Conservation (phyloP, 805 yeast genomes). For the Zygoascus ofunaensis region DNA sequence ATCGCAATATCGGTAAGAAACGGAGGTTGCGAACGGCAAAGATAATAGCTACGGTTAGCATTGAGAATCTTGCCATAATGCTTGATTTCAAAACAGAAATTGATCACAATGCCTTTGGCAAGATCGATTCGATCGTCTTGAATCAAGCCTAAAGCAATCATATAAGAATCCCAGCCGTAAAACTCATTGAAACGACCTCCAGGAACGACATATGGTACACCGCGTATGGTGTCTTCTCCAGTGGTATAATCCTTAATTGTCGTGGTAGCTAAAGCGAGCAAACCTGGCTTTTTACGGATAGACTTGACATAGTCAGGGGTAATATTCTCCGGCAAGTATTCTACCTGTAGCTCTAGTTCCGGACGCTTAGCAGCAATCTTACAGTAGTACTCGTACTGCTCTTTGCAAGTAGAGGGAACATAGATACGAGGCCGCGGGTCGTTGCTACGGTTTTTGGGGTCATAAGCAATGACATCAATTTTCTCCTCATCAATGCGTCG, state of each 20-base stretch:
- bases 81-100: slow-evolving; percentile 80
- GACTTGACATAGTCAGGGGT: slow-evolving; percentile 72
- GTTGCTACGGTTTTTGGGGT: slow-evolving; percentile 61
- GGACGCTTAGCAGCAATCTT: slow-evolving; percentile 48
- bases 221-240: slow-evolving; percentile 44
- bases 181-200: slow-evolving; percentile 96
- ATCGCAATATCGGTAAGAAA: slow-evolving; percentile 89
- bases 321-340: slow-evolving; percentile 62
- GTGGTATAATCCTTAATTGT: slow-evolving; percentile 40
- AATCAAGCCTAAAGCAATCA: slow-evolving; percentile 77
- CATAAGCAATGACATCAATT: slow-evolving; percentile 62
- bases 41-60: slow-evolving; percentile 86
- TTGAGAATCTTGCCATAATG: slow-evolving; percentile 89
- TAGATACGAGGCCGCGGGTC: slow-evolving; percentile 67
- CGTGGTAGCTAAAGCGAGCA: slow-evolving; percentile 69
- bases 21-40: slow-evolving; percentile 94
- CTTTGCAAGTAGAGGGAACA: slow-evolving; percentile 58
- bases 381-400: slow-evolving; percentile 62
- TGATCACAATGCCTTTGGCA: slow-evolving; percentile 85
- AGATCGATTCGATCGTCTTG: slow-evolving; percentile 56
- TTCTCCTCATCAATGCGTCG: slow-evolving; percentile 56
- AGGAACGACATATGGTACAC: slow-evolving; percentile 87
- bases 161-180: slow-evolving; percentile 97
- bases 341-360: slow-evolving; percentile 56
- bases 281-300: slow-evolving; percentile 74